Conservation (phyloP, 495 filamentous ascomycete species). For the Neurospora pannonica region DNA sequence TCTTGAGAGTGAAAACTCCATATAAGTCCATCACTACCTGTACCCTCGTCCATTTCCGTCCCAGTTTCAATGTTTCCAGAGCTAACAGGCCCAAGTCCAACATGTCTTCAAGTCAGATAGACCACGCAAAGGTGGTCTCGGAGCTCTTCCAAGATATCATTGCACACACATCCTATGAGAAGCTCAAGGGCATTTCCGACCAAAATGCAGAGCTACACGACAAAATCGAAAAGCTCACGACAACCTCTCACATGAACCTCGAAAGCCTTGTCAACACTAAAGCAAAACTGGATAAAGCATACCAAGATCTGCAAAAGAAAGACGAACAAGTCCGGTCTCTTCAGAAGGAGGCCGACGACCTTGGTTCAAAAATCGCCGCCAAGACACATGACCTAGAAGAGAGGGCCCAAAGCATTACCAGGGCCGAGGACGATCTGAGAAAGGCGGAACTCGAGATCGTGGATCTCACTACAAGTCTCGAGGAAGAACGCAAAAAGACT, state of each 20-base stretch:
- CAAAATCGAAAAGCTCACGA: not conserved
- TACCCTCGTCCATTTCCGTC: not conserved
- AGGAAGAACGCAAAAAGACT: not conserved
- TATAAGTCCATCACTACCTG: not conserved
- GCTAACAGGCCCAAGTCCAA: not conserved
- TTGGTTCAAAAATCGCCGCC: not conserved
- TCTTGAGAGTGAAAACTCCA: not conserved
- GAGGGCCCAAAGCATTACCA: not conserved
- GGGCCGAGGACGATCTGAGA: not conserved
- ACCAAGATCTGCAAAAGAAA: not conserved
- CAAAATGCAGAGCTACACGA: not conserved
- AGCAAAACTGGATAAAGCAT: not conserved
- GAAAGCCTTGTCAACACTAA: not conserved
- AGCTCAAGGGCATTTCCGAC: not conserved
- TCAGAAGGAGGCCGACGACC: not conserved
- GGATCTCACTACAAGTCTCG: not conserved
- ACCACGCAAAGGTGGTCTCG: not conserved
- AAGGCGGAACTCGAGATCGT: not conserved
- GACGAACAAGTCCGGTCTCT: not conserved
- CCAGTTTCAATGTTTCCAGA: not conserved
- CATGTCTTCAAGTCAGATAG: not conserved
- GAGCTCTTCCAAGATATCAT: not conserved
- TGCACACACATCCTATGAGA: not conserved
- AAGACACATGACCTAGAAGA: not conserved
- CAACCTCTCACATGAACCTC: not conserved